These are phyloP conservation scores for Penicillium concentricum DNA, from an alignment of 2,329 filamentous ascomycete species.

Conservation along the genomic window DNA sequence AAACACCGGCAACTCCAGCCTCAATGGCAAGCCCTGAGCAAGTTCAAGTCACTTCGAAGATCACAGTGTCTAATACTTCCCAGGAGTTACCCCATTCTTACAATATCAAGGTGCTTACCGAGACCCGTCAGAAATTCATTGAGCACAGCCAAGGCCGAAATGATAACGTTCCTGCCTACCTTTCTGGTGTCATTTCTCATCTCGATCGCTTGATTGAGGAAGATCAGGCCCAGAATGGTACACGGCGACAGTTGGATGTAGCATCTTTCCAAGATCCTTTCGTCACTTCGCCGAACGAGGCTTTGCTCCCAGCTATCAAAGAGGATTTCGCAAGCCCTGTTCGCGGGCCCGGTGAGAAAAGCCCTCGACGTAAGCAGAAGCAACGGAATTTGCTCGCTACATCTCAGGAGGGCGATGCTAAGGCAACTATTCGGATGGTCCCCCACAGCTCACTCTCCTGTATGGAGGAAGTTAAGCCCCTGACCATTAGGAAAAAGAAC, in stretches of 20 bases:
- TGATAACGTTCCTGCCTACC: conserved; percentile 49
- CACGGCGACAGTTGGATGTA: conserved; percentile 1
- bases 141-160: conserved; percentile 48
- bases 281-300: conserved; percentile 15
- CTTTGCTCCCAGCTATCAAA: conserved; percentile 51
- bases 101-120: conserved; percentile 55
- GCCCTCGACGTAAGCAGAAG: conserved; percentile 12
- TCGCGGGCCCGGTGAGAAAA: conserved; percentile 9
- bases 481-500: conserved; percentile 55
- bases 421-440: conserved; percentile 58
- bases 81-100: conserved; percentile 52
- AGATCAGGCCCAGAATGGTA: conserved; percentile 20
- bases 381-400: not conserved
- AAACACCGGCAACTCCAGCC: conserved; percentile 53
- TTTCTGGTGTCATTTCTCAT: conserved; percentile 61
- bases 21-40: conserved; percentile 36
- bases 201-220: conserved; percentile 58
- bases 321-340: conserved; percentile 43
- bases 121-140: conserved; percentile 59
- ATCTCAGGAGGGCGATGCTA: conserved; percentile 23
- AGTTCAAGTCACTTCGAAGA: conserved; percentile 13
- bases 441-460: conserved; percentile 51
- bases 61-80: conserved; percentile 36
- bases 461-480: conserved; percentile 48
- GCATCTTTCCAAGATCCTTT: conserved; percentile 19